phyloP scores from a whole-genome alignment of 1,284 basidiomycete genomes.

The Phellinidium pouzarii region DNA sequence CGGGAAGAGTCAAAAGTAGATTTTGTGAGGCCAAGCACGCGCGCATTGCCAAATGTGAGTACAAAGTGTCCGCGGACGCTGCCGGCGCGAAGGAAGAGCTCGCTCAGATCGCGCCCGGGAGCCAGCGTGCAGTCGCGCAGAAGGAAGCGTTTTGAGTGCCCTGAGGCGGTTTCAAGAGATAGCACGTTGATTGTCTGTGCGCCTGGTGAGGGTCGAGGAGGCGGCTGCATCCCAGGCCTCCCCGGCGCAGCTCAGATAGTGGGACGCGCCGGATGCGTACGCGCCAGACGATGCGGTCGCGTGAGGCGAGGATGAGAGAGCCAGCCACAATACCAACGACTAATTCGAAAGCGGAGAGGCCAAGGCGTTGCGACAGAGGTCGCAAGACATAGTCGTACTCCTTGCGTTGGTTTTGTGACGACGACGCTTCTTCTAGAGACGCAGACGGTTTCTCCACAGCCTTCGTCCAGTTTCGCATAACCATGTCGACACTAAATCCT shows the following conservation, averaged over 20 bases:
- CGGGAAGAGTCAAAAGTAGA: background rate
- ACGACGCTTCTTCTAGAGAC: background rate
- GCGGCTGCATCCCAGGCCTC: conserved; percentile 2
- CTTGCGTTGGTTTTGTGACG: background rate
- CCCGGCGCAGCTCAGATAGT: background rate
- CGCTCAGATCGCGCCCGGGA: conserved; percentile 14
- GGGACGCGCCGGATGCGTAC: conserved; percentile 8
- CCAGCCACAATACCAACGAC: conserved; percentile 10
- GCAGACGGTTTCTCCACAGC: conserved; percentile 1
- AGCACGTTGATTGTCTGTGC: conserved; percentile 8
- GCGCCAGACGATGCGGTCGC: conserved; percentile 18
- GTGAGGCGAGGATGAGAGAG: conserved; percentile 14
- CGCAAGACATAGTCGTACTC: conserved; percentile 10
- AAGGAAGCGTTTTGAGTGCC: conserved; percentile 15
- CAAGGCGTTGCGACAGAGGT: conserved; percentile 18
- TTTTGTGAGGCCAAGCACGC: background rate
- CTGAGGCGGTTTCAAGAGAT: conserved; percentile 14
- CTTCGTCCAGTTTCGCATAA: conserved; percentile 17
- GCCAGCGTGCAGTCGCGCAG: conserved; percentile 11
- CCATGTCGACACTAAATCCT: conserved; percentile 14
- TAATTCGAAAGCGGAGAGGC: conserved; percentile 5
- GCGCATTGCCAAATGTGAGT: conserved; percentile 7
- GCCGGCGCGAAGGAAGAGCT: conserved; percentile 6
- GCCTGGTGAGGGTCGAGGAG: background rate
- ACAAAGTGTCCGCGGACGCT: conserved; percentile 12